Evolutionary conservation across 345 rosid species (phyloP).

Genomic region (Populus pruinosa): DNA sequence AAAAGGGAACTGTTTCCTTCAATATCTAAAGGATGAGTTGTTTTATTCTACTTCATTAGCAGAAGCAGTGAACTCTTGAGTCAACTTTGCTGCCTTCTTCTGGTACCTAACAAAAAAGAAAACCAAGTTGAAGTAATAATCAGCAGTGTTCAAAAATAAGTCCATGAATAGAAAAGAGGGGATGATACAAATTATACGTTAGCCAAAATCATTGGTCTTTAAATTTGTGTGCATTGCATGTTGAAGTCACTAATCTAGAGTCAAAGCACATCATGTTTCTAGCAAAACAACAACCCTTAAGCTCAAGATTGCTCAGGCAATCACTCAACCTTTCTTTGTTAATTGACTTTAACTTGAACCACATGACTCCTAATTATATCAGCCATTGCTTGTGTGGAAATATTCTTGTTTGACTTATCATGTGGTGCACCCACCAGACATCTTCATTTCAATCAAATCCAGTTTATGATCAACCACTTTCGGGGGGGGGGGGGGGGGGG

Average conservation of each 20-base stretch:
- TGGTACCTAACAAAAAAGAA: constrained; percentile 64
- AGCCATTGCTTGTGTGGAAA: not conserved
- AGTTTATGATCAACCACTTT: constrained; percentile 5
- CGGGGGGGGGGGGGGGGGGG: constrained; percentile 10
- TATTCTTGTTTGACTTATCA: not conserved
- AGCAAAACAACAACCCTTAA: not conserved
- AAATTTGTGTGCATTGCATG: constrained; percentile 1
- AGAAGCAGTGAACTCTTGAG: constrained; percentile 85
- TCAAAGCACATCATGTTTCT: not conserved
- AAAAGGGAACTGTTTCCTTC: constrained; percentile 6
- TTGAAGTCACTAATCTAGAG: not conserved
- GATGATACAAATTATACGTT: not conserved
- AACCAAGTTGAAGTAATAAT: constrained; percentile 9
- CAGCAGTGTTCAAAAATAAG: constrained; percentile 2
- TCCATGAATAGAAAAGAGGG: not conserved
- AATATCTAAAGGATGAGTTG: constrained; percentile 17
- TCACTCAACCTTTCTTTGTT: not conserved
- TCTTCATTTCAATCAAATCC: constrained; percentile 2
- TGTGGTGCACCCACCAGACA: not conserved
- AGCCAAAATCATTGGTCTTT: not conserved
- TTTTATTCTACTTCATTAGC: constrained; percentile 70
- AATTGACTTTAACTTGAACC: not conserved
- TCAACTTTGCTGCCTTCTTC: constrained; percentile 86
- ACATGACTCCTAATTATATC: constrained; percentile 6
- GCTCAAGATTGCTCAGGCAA: not conserved